Conservation (phyloP, 176 grass and related monocot genomes). For the Carex scoparia region DNA sequence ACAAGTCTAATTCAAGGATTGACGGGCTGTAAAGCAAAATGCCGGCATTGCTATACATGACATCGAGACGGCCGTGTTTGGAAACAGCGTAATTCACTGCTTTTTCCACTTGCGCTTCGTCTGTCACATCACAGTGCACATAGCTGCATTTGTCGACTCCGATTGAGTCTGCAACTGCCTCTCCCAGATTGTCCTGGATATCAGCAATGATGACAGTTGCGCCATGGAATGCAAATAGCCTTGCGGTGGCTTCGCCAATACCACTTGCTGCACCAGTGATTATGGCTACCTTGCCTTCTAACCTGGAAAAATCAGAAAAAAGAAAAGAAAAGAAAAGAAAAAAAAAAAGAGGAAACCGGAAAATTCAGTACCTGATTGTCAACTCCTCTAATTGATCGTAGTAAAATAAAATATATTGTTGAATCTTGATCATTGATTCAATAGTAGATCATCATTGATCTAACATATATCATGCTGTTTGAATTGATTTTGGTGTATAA, state of each 20-base stretch:
- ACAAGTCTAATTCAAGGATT: slow-evolving; percentile 45
- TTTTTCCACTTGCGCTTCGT: slow-evolving; percentile 64
- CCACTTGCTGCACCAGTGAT: slow-evolving; percentile 77
- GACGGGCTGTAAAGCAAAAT: slow-evolving; percentile 38
- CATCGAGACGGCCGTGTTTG: slow-evolving; percentile 57
- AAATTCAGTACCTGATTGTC: not conserved
- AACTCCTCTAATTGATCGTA: not conserved
- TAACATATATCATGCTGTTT: not conserved
- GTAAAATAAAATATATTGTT: not conserved
- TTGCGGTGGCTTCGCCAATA: slow-evolving; percentile 61
- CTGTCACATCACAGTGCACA: slow-evolving; percentile 60
- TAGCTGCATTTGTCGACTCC: slow-evolving; percentile 35
- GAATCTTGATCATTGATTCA: not conserved
- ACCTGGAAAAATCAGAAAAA: slow-evolving; percentile 27
- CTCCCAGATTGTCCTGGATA: slow-evolving; percentile 63
- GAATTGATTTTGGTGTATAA: not conserved
- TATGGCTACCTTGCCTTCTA: slow-evolving; percentile 80
- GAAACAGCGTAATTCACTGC: slow-evolving; percentile 35
- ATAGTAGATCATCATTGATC: not conserved
- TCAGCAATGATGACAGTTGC: slow-evolving; percentile 71
- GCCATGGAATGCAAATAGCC: slow-evolving; percentile 61
- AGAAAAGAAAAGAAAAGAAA: not conserved
- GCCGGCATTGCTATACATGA: slow-evolving; percentile 81
- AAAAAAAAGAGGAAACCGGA: not conserved
- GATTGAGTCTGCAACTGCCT: slow-evolving; percentile 40